Evolutionary conservation across 352 stramenopile species (phyloP), one percentile per base, ranked within the genome.

Genomic region (Phytophthora megakarya): DNA sequence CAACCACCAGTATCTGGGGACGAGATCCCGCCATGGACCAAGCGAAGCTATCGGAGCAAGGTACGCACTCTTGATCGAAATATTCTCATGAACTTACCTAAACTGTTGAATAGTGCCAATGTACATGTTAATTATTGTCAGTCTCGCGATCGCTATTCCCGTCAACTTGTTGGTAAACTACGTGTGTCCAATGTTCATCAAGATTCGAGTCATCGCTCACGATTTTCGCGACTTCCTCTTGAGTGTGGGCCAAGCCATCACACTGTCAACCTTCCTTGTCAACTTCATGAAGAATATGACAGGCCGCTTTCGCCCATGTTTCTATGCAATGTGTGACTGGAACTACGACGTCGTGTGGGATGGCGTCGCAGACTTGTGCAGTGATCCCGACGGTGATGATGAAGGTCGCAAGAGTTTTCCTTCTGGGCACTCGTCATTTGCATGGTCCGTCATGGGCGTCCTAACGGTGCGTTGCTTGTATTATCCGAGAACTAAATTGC

Each of bases 281-380:
- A 82, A 93, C 47, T 88, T 93, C 47, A 76, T 76, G 32, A 93
- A 93, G 64, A 79, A 81, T 55, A 75, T 84, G 52, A 74, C 80
- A 1, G 84, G 82, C 1, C 78, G 84, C 22, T 90, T 93, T 49
- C 80, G 84, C 12, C 84, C 84, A 30, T 84, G 77, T 59, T 93
- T 90, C 61, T 88, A 88, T 61, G 75, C 86, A 46, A 90, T 92
- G 78, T 92, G 84, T 47, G 74, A 75, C 35, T 93, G 84, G 84
- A 65, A 90, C 47, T 80, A 73, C 46, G 60, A 75, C 46, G 61
- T 85, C 18, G 66, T 88, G 19, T 93, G 84, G 84, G 82, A 93
- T 61, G 82, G 84, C 49, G 57, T 73, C 28, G 73, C 65, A 10
- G 83, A 93, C 56, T 47, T 92, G 39, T 93, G 84, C 68, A 76